A percentile compares a stretch with the other conserved stretches of the same genome.
phyloP scores from a whole-genome alignment of 2,329 filamentous ascomycete species.

The Seiridium unicorne region DNA sequence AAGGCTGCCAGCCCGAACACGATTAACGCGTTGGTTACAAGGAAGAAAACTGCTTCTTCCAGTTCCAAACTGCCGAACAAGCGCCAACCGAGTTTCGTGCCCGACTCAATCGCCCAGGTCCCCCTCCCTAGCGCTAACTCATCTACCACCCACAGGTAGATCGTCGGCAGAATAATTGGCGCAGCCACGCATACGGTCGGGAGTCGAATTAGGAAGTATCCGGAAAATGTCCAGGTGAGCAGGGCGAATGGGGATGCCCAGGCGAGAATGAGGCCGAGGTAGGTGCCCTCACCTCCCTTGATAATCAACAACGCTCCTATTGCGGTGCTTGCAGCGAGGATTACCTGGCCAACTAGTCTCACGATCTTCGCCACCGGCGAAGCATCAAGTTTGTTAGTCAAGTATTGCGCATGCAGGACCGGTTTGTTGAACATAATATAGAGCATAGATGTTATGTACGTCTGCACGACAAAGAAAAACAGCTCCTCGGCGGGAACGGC shows the following conservation, averaged over 20 bases:
- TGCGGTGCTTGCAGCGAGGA: slow-evolving; percentile 41
- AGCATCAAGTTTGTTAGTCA: slow-evolving; percentile 29
- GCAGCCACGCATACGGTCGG: slow-evolving; percentile 56
- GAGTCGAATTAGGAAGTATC: slow-evolving; percentile 60
- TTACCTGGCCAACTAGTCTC: slow-evolving; percentile 47
- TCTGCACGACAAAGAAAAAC: slow-evolving; percentile 77
- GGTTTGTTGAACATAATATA: slow-evolving; percentile 68
- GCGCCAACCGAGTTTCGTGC: slow-evolving; percentile 63
- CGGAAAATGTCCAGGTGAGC: slow-evolving; percentile 62
- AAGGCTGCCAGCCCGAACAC: slow-evolving; percentile 68
- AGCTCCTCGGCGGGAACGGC: slow-evolving; percentile 70
- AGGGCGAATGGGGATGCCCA: slow-evolving; percentile 69
- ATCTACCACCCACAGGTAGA: slow-evolving; percentile 73
- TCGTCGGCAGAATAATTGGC: slow-evolving; percentile 61
- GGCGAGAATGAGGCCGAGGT: slow-evolving; percentile 66
- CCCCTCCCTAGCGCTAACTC: slow-evolving; percentile 65
- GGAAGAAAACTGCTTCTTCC: slow-evolving; percentile 74
- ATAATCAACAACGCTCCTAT: slow-evolving; percentile 43
- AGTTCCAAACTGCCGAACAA: slow-evolving; percentile 67
- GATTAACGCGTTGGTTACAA: slow-evolving; percentile 67
- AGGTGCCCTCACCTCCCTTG: slow-evolving; percentile 53
- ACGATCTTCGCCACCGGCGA: slow-evolving; percentile 18
- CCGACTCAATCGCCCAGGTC: slow-evolving; percentile 68
- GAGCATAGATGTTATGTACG: slow-evolving; percentile 68
- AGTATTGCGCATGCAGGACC: slow-evolving; percentile 48